Evolutionary conservation across 768 basidiomycete genomes (phyloP).

Genomic region (Termitomyces heimii): DNA sequence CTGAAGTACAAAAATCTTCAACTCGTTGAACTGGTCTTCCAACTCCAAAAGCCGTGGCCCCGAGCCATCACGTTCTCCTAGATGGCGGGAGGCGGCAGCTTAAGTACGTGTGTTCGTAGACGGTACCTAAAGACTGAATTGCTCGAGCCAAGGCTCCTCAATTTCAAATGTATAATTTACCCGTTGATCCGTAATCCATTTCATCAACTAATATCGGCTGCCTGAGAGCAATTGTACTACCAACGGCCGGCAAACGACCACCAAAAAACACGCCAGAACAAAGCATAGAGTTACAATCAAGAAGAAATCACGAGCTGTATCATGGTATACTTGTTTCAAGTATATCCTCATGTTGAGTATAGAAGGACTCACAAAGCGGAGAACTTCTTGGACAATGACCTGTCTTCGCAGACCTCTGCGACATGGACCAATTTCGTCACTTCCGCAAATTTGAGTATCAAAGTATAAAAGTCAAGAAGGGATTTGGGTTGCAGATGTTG

Average conservation of each 20-base stretch:
- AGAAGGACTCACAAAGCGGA: constrained; percentile 3
- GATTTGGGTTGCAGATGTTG: background rate
- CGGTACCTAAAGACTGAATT: background rate
- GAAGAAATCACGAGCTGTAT: constrained; percentile 34
- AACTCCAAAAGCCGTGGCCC: background rate
- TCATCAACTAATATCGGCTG: background rate
- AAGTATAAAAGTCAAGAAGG: background rate
- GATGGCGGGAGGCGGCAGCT: background rate
- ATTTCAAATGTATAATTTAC: background rate
- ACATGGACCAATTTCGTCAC: background rate
- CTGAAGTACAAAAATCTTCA: no score
- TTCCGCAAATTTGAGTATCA: background rate
- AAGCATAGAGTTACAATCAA: constrained; percentile 35
- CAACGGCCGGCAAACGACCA: constrained; percentile 26
- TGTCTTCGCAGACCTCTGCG: background rate
- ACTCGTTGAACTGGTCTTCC: background rate
- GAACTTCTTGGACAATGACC: background rate
- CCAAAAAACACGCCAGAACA: constrained; percentile 29
- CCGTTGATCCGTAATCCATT: background rate
- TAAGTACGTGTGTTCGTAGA: background rate
- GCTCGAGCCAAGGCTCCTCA: background rate
- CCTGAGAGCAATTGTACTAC: constrained; percentile 15
- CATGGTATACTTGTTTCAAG: background rate
- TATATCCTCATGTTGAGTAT: background rate
- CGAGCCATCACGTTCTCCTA: no score